These are phyloP conservation scores for Thermochaetoides thermophila DNA, from an alignment of 495 filamentous ascomycete genomes.

Conservation along the genomic window DNA sequence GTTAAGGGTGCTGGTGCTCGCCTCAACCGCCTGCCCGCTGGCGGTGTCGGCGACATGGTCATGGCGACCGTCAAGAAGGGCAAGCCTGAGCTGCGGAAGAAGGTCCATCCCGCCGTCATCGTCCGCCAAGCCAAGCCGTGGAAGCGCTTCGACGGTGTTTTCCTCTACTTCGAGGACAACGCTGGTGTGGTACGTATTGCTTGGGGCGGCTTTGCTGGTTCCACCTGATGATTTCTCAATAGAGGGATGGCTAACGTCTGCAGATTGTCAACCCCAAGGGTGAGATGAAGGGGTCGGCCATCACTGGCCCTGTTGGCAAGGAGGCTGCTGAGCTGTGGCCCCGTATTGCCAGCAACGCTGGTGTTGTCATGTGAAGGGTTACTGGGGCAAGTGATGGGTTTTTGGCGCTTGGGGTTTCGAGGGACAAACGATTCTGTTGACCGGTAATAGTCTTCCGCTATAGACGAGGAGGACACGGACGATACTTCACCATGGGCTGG, in stretches of 20 bases:
- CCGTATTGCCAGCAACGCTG: constrained; percentile 99
- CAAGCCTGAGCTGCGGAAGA: constrained; percentile 98
- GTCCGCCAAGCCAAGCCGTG: constrained; percentile 98
- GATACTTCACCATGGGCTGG: constrained; percentile 14
- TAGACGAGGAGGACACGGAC: constrained; percentile 11
- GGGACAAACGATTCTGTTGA: constrained; percentile 17
- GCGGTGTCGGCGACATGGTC: constrained; percentile 98
- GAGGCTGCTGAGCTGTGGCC: constrained; percentile 99
- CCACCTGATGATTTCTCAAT: background rate
- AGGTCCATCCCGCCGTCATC: constrained; percentile 98
- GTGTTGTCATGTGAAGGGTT: constrained; percentile 90
- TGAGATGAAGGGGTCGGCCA: constrained; percentile 99
- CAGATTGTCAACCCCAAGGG: constrained; percentile 99
- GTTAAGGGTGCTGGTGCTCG: constrained; percentile 98
- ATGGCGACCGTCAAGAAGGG: constrained; percentile 99
- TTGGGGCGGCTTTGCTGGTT: background rate
- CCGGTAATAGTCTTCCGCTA: constrained; percentile 14
- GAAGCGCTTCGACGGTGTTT: constrained; percentile 93
- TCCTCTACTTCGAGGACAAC: constrained; percentile 99
- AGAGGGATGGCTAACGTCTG: constrained; percentile 3
- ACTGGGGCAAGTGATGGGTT: constrained; percentile 7
- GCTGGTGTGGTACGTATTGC: constrained; percentile 75
- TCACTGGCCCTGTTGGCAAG: constrained; percentile 98
- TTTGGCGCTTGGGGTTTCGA: constrained; percentile 16
- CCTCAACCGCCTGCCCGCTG: constrained; percentile 94